These are phyloP conservation scores for Furcasterigmium furcatum DNA, from an alignment of 2,329 filamentous ascomycete species.

Conservation along the genomic window DNA sequence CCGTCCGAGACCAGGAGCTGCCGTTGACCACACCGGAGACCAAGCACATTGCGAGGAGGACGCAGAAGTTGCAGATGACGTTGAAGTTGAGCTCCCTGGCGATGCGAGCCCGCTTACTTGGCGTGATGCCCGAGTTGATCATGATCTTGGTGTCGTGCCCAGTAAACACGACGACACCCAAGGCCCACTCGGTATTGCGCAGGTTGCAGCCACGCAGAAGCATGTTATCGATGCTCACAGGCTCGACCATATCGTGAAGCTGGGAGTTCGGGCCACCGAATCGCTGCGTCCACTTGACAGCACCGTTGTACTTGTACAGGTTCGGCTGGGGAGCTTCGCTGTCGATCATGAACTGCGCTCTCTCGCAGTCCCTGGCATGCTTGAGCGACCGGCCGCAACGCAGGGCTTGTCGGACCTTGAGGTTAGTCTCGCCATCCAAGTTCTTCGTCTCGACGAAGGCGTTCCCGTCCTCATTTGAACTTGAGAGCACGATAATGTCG, in stretches of 20 bases:
- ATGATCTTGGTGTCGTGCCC: conserved; percentile 98
- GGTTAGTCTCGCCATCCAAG: conserved; percentile 93
- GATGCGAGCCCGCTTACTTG: conserved; percentile 88
- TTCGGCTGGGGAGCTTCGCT: conserved; percentile 92
- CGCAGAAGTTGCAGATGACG: conserved; percentile 92
- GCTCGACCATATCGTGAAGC: conserved; percentile 79
- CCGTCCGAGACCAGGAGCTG: conserved; percentile 69
- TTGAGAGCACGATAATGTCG: conserved; percentile 87
- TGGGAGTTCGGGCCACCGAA: conserved; percentile 58
- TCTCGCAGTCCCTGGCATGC: conserved; percentile 90
- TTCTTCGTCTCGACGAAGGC: conserved; percentile 99
- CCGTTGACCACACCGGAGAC: conserved; percentile 83
- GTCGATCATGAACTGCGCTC: conserved; percentile 81
- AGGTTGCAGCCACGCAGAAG: conserved; percentile 90
- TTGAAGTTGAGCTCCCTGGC: conserved; percentile 95
- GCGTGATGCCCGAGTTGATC: conserved; percentile 95
- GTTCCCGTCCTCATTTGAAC: conserved; percentile 88
- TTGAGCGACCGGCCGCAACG: conserved; percentile 79
- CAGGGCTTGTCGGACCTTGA: conserved; percentile 90
- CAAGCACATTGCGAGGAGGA: conserved; percentile 87
- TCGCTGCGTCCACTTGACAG: conserved; percentile 79
- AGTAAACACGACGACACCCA: conserved; percentile 91
- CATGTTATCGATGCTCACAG: conserved; percentile 92
- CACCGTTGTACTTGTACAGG: conserved; percentile 90
- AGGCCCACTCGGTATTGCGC: conserved; percentile 92